Conservation (phyloP, 2,329 filamentous ascomycete species). For the Thelonectria rubi region DNA sequence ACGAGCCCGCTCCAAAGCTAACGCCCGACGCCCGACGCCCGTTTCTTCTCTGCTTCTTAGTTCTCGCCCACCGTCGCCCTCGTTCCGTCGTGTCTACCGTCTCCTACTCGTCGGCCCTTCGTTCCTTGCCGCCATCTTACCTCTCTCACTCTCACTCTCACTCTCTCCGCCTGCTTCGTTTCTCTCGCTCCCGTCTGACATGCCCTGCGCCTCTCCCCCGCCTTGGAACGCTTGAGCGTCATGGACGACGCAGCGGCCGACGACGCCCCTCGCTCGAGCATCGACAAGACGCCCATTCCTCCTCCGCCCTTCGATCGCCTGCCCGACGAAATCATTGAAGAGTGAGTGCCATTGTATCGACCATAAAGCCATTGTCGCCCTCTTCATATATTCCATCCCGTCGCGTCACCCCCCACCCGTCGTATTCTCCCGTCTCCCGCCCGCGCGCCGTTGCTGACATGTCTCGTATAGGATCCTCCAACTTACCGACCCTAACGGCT, state of each 20-base stretch:
- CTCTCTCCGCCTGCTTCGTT: not conserved
- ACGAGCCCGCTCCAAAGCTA: not conserved
- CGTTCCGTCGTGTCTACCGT: no score
- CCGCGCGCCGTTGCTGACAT: constrained; percentile 24
- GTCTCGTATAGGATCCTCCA: constrained; percentile 63
- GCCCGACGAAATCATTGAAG: constrained; percentile 75
- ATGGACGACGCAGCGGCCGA: constrained; percentile 45
- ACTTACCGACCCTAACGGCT: constrained; percentile 67
- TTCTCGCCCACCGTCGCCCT: constrained; percentile 11
- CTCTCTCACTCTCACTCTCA: constrained; percentile 3
- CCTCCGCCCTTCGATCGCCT: constrained; percentile 62
- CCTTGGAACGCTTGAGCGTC: constrained; percentile 41
- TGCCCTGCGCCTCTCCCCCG: constrained; percentile 33
- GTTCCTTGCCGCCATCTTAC: not conserved
- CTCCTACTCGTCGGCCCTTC: not conserved
- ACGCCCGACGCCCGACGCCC: not conserved
- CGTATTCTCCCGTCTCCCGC: constrained; percentile 1
- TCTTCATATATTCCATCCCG: not conserved
- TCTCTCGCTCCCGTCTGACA: constrained; percentile 32
- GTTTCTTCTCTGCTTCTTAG: not conserved
- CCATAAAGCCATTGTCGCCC: not conserved
- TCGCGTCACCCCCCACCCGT: constrained; percentile 3
- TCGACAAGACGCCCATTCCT: constrained; percentile 46
- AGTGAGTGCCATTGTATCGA: constrained; percentile 59
- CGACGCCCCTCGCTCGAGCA: constrained; percentile 46